Conservation (phyloP, 371 early-diverging fungal genomes). For the Lichtheimia hyalospora region DNA sequence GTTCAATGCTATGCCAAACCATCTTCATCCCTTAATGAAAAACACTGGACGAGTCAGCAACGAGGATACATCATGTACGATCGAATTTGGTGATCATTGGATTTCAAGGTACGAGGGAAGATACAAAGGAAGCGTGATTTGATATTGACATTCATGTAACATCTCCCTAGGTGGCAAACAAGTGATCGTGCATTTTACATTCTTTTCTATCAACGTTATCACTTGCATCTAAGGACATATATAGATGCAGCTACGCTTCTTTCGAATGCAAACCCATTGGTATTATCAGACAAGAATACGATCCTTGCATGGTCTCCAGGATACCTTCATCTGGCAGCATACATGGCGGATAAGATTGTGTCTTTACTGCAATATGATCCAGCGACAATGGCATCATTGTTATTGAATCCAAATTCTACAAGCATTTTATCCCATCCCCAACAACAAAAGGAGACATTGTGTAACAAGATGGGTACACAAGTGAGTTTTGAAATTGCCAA, state of each 20-base stretch:
- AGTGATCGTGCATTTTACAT: conserved; percentile 63
- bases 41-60: neutral
- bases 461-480: no score
- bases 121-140: neutral
- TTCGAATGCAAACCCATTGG: neutral
- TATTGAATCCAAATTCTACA: no score
- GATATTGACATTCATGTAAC: neutral
- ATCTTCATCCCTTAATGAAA: conserved; percentile 1
- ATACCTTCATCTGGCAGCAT: conserved; percentile 53
- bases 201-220: conserved; percentile 59
- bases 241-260: conserved; percentile 12
- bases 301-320: conserved; percentile 50
- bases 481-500: no score
- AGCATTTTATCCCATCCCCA: no score
- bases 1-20: conserved; percentile 5
- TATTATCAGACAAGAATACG: conserved; percentile 20
- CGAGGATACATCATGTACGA: neutral
- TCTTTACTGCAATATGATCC: conserved; percentile 18
- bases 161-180: conserved; percentile 48
- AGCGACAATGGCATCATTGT: no score
- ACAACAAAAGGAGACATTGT: no score
- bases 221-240: conserved; percentile 39
- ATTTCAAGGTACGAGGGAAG: conserved; percentile 5
- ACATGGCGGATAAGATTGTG: conserved; percentile 51
- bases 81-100: conserved; percentile 3